phyloP scores from a whole-genome alignment of 805 yeast genomes.

The Groenewaldozyma tartarivorans region DNA sequence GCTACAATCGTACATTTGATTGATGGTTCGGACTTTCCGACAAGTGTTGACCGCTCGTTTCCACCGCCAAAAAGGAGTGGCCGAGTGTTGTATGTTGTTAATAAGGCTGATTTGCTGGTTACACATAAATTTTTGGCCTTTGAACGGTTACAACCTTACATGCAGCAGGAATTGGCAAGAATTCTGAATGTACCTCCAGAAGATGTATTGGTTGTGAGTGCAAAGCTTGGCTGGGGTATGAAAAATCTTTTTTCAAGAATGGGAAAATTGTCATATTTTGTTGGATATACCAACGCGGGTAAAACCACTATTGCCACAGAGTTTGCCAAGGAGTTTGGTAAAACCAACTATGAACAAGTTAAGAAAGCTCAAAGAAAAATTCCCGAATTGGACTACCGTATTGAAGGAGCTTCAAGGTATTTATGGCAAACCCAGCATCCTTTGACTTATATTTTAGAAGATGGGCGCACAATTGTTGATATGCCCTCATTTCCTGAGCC shows the following conservation, averaged over 20 bases:
- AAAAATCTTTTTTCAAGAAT: constrained; percentile 31
- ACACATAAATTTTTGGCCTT: constrained; percentile 20
- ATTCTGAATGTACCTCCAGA: constrained; percentile 27
- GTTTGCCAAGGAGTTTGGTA: constrained; percentile 58
- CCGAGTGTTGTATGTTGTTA: constrained; percentile 27
- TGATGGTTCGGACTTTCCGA: constrained; percentile 66
- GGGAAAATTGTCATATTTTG: constrained; percentile 33
- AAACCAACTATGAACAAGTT: background rate
- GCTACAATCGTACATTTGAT: constrained; percentile 50
- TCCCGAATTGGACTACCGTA: constrained; percentile 3
- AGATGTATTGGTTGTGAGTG: constrained; percentile 42
- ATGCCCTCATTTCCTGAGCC: constrained; percentile 28
- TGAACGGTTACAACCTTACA: constrained; percentile 14
- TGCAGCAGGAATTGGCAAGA: constrained; percentile 29
- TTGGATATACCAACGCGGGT: constrained; percentile 88
- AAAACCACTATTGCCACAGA: constrained; percentile 68
- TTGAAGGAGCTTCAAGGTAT: constrained; percentile 34
- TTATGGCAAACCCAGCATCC: constrained; percentile 53
- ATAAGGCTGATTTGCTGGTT: constrained; percentile 37
- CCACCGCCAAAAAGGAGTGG: constrained; percentile 17
- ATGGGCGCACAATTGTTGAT: constrained; percentile 21
- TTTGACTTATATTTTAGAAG: constrained; percentile 31
- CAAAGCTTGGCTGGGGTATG: constrained; percentile 45
- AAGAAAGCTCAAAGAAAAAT: background rate
- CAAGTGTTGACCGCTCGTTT: constrained; percentile 32